Percentiles rank a stretch among this genome's conserved stretches.
These are phyloP conservation scores for Daldinia decipiens DNA, from an alignment of 495 filamentous ascomycete species.

Conservation along the genomic window DNA sequence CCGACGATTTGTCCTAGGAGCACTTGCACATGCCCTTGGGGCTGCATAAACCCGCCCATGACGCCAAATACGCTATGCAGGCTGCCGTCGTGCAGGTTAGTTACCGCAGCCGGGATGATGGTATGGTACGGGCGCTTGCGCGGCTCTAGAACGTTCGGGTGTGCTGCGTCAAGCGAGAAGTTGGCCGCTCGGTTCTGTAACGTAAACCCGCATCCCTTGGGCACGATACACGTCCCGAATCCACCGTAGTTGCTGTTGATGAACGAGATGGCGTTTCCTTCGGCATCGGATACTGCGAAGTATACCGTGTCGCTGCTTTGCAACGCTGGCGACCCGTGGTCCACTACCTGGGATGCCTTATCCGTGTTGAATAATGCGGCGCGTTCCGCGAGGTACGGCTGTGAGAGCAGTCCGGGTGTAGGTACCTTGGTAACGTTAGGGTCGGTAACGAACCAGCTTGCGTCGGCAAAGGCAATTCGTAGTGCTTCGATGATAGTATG, in stretches of 20 bases:
- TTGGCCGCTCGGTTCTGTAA: slow-evolving; percentile 93
- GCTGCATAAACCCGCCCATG: slow-evolving; percentile 99
- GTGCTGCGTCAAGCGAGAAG: slow-evolving; percentile 72
- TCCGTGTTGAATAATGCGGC: slow-evolving; percentile 52
- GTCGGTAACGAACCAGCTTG: slow-evolving; percentile 88
- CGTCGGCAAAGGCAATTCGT: slow-evolving; percentile 93
- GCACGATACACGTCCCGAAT: slow-evolving; percentile 91
- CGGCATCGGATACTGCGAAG: slow-evolving; percentile 80
- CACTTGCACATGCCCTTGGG: slow-evolving; percentile 96
- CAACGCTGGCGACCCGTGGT: slow-evolving; percentile 67
- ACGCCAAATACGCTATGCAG: slow-evolving; percentile 90
- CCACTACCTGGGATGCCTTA: slow-evolving; percentile 37
- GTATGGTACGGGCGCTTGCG: slow-evolving; percentile 96
- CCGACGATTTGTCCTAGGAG: slow-evolving; percentile 90
- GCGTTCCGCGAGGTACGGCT: slow-evolving; percentile 54
- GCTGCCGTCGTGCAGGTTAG: slow-evolving; percentile 73
- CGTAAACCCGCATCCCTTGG: slow-evolving; percentile 84
- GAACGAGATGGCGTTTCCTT: slow-evolving; percentile 92
- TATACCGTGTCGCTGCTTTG: slow-evolving; percentile 91
- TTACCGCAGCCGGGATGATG: slow-evolving; percentile 93
- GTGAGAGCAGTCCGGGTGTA: slow-evolving; percentile 67
- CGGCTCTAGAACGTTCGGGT: slow-evolving; percentile 83
- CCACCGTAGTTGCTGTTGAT: slow-evolving; percentile 95
- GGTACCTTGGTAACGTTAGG: slow-evolving; percentile 76
- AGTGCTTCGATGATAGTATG: slow-evolving; percentile 91